Conservation (phyloP, 2,329 filamentous ascomycete species). For the Parascedosporium putredinis region DNA sequence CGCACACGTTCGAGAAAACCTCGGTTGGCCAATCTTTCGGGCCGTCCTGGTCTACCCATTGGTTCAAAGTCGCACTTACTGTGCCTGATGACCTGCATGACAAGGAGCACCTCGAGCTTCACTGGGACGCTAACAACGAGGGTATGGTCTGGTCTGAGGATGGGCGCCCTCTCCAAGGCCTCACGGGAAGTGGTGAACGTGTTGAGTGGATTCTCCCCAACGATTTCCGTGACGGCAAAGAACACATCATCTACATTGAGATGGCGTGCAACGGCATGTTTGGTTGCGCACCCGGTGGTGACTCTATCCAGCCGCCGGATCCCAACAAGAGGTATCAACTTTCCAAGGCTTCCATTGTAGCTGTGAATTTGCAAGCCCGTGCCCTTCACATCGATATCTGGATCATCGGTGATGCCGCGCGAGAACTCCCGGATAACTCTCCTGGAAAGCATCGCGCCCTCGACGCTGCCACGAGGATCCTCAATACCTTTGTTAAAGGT, state of each 20-base stretch:
- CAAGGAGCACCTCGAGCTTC: slow-evolving; percentile 81
- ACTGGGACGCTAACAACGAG: slow-evolving; percentile 93
- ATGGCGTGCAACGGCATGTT: slow-evolving; percentile 99
- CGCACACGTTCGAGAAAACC: slow-evolving; percentile 64
- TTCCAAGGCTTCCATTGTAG: slow-evolving; percentile 71
- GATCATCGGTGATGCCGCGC: slow-evolving; percentile 87
- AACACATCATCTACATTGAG: slow-evolving; percentile 88
- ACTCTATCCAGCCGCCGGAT: slow-evolving; percentile 78
- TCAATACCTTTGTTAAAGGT: slow-evolving; percentile 78
- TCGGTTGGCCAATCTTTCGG: slow-evolving; percentile 72
- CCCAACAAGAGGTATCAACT: slow-evolving; percentile 76
- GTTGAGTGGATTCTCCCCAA: slow-evolving; percentile 85
- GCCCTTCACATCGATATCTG: slow-evolving; percentile 86
- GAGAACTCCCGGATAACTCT: slow-evolving; percentile 80
- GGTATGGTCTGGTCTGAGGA: slow-evolving; percentile 88
- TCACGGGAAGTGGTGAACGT: slow-evolving; percentile 83
- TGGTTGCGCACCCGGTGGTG: slow-evolving; percentile 76
- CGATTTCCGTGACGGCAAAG: slow-evolving; percentile 69
- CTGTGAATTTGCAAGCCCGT: slow-evolving; percentile 76
- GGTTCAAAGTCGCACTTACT: slow-evolving; percentile 78
- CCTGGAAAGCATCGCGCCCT: slow-evolving; percentile 84
- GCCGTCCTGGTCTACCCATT: slow-evolving; percentile 94
- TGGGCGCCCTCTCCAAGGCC: slow-evolving; percentile 80
- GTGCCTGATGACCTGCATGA: slow-evolving; percentile 63
- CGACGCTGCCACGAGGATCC: slow-evolving; percentile 75